phyloP scores from a whole-genome alignment of 2,329 filamentous ascomycete genomes.

The Emericellopsis atlantica region DNA sequence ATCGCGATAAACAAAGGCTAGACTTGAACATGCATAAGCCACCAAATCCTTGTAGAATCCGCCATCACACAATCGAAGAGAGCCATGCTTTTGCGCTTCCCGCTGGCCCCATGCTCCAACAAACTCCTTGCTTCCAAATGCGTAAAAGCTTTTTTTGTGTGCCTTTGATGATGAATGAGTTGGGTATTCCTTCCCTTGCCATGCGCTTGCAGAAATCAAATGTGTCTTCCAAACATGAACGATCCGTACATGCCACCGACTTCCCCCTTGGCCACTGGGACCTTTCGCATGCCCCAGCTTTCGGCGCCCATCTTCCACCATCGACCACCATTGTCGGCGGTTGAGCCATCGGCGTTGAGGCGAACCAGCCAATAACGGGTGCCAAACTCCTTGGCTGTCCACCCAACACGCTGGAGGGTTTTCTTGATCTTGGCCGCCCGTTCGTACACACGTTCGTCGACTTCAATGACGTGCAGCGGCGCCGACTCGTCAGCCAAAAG shows the following conservation, averaged over 20 bases:
- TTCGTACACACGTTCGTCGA: conserved; percentile 55
- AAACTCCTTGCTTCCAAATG: too few species aligned
- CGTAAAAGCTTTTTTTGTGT: too few species aligned
- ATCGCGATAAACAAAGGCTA: too few species aligned
- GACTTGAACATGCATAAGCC: too few species aligned
- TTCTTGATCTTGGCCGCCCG: conserved; percentile 50
- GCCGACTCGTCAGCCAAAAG: conserved; percentile 47
- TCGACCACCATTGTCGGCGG: conserved; percentile 35
- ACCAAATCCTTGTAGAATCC: too few species aligned
- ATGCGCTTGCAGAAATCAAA: conserved; percentile 23
- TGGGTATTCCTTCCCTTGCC: conserved; percentile 2
- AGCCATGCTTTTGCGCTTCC: too few species aligned
- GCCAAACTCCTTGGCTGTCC: conserved; percentile 59
- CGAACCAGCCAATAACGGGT: conserved; percentile 56
- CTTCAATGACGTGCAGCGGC: conserved; percentile 66
- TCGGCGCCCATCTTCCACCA: conserved; percentile 77
- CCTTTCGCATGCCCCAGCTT: conserved; percentile 79
- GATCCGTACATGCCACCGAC: conserved; percentile 87
- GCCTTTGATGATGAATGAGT: not conserved
- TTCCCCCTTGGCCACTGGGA: conserved; percentile 84
- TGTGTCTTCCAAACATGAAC: conserved; percentile 49
- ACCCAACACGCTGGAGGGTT: conserved; percentile 50
- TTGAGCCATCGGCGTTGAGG: conserved; percentile 21
- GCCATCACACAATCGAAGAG: too few species aligned
- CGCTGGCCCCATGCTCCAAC: too few species aligned